Conservation (phyloP, 2,329 filamentous ascomycete species). For the Sclerotinia sclerotiorum region DNA sequence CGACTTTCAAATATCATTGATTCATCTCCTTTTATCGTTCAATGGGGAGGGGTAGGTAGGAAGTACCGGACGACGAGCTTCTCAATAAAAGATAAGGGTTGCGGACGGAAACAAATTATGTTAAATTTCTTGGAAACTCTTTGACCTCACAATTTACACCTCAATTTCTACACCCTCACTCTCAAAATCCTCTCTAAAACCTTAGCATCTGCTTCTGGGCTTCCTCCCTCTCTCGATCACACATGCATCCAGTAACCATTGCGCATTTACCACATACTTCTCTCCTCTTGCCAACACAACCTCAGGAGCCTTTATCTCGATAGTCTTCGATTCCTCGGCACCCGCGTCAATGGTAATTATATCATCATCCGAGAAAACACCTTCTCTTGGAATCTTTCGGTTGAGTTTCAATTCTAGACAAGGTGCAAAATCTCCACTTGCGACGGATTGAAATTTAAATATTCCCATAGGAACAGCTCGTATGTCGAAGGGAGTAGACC, state of each 20-base stretch:
- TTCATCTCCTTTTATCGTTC: not conserved
- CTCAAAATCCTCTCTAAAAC: conserved; percentile 21
- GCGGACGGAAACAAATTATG: too few species aligned
- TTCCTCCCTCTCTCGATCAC: conserved; percentile 6
- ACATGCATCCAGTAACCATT: conserved; percentile 42
- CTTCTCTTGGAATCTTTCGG: conserved; percentile 39
- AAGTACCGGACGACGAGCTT: too few species aligned
- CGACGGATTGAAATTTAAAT: conserved; percentile 39
- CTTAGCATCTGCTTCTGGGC: conserved; percentile 7
- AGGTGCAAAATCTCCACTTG: conserved; percentile 24
- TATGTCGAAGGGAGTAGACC: conserved; percentile 43
- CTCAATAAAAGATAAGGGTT: too few species aligned
- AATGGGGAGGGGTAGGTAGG: too few species aligned
- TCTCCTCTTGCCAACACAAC: conserved; percentile 38
- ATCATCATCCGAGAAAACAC: conserved; percentile 33
- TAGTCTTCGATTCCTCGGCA: conserved; percentile 30
- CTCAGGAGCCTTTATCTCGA: conserved; percentile 37
- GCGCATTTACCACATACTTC: conserved; percentile 40
- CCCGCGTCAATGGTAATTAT: conserved; percentile 40
- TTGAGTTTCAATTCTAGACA: conserved; percentile 32
- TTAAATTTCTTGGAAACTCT: too few species aligned
- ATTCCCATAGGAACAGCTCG: conserved; percentile 38
- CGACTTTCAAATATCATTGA: too few species aligned
- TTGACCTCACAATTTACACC: not conserved
- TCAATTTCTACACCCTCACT: conserved; percentile 16